A percentile compares a stretch with the other conserved stretches of the same genome.
These are phyloP conservation scores for Aureobasidium sp. DNA, from an alignment of 2,329 filamentous ascomycete genomes.

Conservation along the genomic window DNA sequence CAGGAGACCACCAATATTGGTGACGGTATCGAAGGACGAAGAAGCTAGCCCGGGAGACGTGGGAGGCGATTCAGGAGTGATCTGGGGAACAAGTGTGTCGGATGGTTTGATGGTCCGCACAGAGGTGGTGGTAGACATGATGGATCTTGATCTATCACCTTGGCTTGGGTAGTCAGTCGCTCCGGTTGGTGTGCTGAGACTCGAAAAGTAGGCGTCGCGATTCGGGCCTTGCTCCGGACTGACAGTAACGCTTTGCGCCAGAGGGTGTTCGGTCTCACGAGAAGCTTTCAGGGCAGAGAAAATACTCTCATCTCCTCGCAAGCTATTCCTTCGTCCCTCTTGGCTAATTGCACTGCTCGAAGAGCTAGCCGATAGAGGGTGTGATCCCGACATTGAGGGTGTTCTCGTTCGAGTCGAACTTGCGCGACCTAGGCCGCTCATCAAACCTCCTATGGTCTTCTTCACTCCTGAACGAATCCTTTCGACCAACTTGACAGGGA, in stretches of 20 bases:
- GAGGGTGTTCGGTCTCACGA: slow-evolving; percentile 56
- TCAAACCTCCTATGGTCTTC: slow-evolving; percentile 44
- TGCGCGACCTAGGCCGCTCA: slow-evolving; percentile 22
- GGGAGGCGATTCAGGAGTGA: slow-evolving; percentile 28
- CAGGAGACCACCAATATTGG: slow-evolving; percentile 37
- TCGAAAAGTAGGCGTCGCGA: slow-evolving; percentile 9
- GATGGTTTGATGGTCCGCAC: slow-evolving; percentile 38
- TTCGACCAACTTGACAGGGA: slow-evolving; percentile 80
- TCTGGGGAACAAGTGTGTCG: slow-evolving; percentile 25
- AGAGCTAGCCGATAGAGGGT: slow-evolving; percentile 29
- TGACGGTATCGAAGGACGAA: slow-evolving; percentile 36
- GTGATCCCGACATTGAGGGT: slow-evolving; percentile 13
- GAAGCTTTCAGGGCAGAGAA: slow-evolving; percentile 42
- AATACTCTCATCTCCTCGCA: slow-evolving; percentile 52
- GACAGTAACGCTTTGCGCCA: slow-evolving; percentile 65
- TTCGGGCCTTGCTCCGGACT: slow-evolving; percentile 47
- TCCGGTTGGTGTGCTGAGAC: slow-evolving; percentile 2
- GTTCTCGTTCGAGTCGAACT: slow-evolving; percentile 15
- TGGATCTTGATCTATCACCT: slow-evolving; percentile 34
- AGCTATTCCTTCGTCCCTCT: slow-evolving; percentile 47
- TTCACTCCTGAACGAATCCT: slow-evolving; percentile 71
- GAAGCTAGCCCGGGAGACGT: slow-evolving; percentile 37
- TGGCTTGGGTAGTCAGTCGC: slow-evolving; percentile 21
- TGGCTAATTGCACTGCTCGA: slow-evolving; percentile 49
- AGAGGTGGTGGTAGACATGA: slow-evolving; percentile 35